Evolutionary conservation across 257 asterid species (phyloP).

Genomic region (Solanum paucissectum): DNA sequence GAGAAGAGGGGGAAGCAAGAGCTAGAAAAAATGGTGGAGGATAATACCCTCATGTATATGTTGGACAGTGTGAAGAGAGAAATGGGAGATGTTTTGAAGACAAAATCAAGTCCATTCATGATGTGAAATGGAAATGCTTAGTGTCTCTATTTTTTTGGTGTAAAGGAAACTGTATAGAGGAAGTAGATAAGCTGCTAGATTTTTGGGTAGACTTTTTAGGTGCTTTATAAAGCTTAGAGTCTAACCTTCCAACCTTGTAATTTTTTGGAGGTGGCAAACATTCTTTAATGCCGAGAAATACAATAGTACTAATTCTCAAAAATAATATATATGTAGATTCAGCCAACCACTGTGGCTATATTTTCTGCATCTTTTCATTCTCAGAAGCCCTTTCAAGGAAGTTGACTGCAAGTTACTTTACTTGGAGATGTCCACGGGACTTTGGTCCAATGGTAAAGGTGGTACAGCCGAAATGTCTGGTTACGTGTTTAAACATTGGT

Average conservation of each 20-base stretch:
- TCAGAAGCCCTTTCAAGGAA: background rate
- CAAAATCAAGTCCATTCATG: background rate
- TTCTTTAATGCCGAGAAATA: background rate
- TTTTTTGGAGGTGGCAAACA: background rate
- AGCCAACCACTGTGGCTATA: background rate
- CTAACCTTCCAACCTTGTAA: background rate
- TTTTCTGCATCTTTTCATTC: background rate
- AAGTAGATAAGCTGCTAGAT: too few relatives aligned
- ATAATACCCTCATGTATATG: too few relatives aligned
- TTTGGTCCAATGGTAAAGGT: background rate
- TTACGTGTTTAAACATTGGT: background rate
- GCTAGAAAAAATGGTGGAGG: background rate
- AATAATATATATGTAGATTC: background rate
- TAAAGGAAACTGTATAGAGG: too few relatives aligned
- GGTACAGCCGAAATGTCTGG: background rate
- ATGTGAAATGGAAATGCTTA: background rate
- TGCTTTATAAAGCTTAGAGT: background rate
- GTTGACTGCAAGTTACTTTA: background rate
- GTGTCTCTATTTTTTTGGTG: too few relatives aligned
- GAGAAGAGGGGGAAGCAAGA: background rate
- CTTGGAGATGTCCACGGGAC: background rate
- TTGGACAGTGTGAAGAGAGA: background rate
- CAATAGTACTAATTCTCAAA: too few relatives aligned
- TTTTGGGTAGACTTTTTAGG: background rate
- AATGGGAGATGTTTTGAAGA: background rate